Evolutionary conservation across 208 protist species (phyloP).

Genomic region (Leishmania major): DNA sequence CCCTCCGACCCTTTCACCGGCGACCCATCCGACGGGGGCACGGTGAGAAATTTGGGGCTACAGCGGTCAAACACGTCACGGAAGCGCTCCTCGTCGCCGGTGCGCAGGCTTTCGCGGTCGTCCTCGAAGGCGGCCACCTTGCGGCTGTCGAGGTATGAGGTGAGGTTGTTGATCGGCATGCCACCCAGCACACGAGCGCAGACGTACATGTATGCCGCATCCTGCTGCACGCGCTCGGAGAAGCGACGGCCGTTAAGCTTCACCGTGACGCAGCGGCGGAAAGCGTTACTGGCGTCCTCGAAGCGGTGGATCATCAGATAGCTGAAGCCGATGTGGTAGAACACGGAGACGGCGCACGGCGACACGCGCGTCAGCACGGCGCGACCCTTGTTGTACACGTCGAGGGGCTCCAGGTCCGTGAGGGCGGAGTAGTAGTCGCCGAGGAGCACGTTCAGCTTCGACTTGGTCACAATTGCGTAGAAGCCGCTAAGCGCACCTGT

Average conservation of each 20-base stretch:
- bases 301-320: conserved; percentile 93
- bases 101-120: conserved; percentile 77
- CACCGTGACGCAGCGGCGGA: conserved; percentile 70
- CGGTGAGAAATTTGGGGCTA: conserved; percentile 90
- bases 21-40: conserved; percentile 54
- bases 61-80: conserved; percentile 90
- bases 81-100: conserved; percentile 89
- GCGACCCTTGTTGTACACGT: conserved; percentile 73
- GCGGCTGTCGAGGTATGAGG: conserved; percentile 59
- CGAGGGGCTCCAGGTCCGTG: conserved; percentile 62
- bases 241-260: conserved; percentile 80
- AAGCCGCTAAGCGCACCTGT: conserved; percentile 69
- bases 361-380: conserved; percentile 63
- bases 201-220: conserved; percentile 83
- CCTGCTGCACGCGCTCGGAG: conserved; percentile 82
- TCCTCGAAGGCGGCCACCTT: conserved; percentile 77
- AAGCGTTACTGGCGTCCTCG: conserved; percentile 82
- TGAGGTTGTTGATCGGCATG: conserved; percentile 74
- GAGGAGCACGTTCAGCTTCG: conserved; percentile 83
- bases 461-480: conserved; percentile 81
- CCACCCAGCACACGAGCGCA: conserved; percentile 84
- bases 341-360: conserved; percentile 78
- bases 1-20: conserved; percentile 81
- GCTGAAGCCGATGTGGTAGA: conserved; percentile 90
- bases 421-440: conserved; percentile 88